These are phyloP conservation scores for Suhomyces kunorum DNA, from an alignment of 1,139 yeast species.

Conservation along the genomic window DNA sequence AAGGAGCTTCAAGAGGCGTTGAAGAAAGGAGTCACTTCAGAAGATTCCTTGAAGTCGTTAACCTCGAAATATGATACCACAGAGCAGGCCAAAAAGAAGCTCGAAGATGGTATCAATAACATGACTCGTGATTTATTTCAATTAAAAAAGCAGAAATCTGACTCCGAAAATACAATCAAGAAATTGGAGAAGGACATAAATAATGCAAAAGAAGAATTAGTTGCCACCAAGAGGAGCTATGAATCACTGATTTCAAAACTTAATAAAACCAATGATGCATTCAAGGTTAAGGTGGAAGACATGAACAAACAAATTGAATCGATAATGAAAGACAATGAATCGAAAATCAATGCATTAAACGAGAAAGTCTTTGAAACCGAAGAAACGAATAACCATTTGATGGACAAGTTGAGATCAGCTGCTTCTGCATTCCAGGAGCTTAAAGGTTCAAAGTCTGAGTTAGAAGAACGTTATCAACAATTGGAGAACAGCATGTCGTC, in stretches of 20 bases:
- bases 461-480: conserved; percentile 13
- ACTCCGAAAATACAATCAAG: conserved; percentile 47
- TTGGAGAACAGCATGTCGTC: conserved; percentile 11
- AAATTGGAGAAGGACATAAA: conserved; percentile 41
- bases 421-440: conserved; percentile 47
- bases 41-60: conserved; percentile 24
- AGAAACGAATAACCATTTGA: conserved; percentile 37
- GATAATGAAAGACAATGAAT: conserved; percentile 16
- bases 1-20: conserved; percentile 34
- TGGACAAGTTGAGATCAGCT: conserved; percentile 50
- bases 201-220: conserved; percentile 15
- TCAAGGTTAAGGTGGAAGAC: conserved; percentile 27
- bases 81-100: conserved; percentile 57
- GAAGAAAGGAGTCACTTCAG: conserved; percentile 25
- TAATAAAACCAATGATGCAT: conserved; percentile 24
- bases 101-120: conserved; percentile 86
- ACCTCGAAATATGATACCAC: conserved; percentile 30
- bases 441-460: conserved; percentile 26
- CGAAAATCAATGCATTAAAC: conserved; percentile 23
- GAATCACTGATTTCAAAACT: conserved; percentile 28
- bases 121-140: conserved; percentile 83
- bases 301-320: conserved; percentile 21
- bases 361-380: conserved; percentile 32
- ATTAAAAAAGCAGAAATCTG: conserved; percentile 60
- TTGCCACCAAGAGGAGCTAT: conserved; percentile 19